Evolutionary conservation across 768 basidiomycete species (phyloP).

Genomic region (Leccinum subgranulosum): DNA sequence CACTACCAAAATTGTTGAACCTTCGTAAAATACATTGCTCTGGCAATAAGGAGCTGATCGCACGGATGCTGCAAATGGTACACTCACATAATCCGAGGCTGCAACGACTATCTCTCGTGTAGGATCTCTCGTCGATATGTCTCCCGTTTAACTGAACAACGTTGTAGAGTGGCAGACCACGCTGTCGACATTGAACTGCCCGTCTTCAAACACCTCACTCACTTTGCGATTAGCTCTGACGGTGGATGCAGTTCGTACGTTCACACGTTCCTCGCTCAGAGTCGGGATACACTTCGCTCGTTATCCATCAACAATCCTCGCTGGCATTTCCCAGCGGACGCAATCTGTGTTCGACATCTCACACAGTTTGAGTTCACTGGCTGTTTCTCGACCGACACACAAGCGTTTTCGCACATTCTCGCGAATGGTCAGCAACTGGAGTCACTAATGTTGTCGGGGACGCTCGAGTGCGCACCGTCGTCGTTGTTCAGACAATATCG

Average conservation of each 20-base stretch:
- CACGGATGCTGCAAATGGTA: slow-evolving; percentile 50
- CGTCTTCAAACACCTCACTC: slow-evolving; percentile 52
- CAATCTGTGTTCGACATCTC: slow-evolving; percentile 59
- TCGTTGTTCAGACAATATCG: slow-evolving; percentile 46
- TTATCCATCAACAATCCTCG: slow-evolving; percentile 51
- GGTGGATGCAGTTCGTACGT: slow-evolving; percentile 40
- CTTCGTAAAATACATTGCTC: slow-evolving; percentile 60
- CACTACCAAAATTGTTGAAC: slow-evolving; percentile 59
- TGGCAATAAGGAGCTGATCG: slow-evolving; percentile 52
- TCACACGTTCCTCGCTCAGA: slow-evolving; percentile 48
- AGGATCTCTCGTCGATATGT: slow-evolving; percentile 11
- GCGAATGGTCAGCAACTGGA: slow-evolving; percentile 64
- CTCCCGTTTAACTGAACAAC: background rate
- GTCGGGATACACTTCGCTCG: slow-evolving; percentile 50
- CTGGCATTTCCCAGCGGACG: slow-evolving; percentile 57
- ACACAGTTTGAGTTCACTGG: slow-evolving; percentile 63
- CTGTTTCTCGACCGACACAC: slow-evolving; percentile 46
- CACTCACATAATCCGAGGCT: slow-evolving; percentile 51
- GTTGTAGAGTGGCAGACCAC: slow-evolving; percentile 34
- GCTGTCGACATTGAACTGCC: slow-evolving; percentile 45
- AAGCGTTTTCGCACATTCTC: slow-evolving; percentile 60
- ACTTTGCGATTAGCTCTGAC: slow-evolving; percentile 55
- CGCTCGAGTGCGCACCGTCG: slow-evolving; percentile 51
- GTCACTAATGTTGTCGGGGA: slow-evolving; percentile 51
- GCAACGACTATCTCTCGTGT: slow-evolving; percentile 59